Base-by-base conservation (phyloP, 2,329 filamentous ascomycete species). In the Fusarium temperatum region DNA sequence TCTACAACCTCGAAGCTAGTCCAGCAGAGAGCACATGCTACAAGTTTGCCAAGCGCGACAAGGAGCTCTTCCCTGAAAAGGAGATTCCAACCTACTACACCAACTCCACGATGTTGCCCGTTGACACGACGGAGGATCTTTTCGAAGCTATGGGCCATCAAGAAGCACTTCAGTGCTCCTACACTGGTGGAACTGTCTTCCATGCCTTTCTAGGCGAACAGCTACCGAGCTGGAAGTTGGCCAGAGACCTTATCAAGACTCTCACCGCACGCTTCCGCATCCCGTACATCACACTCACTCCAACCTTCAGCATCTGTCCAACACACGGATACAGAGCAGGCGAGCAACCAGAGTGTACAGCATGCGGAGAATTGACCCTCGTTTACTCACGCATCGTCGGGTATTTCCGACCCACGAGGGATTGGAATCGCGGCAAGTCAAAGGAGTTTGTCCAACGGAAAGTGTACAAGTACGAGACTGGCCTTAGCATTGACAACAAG, bases 11-110 rank as follows among this genome's bases (percentile, higher is more conserved):
- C 0, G 76, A 77, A 32, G 76, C 76, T 0, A 77, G 65, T 10
- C 76, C 76, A 0, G 75, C 76, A 6, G 76, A 77, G 26, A 77
- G 76, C 13, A 77, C 76, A 24, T 77, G 76, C 28, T 77, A 78
- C 45, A 77, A 77, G 15, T 70, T 77, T 22, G 76, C 76, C 8
- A 67, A 61, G 1, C 39, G 61, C 1, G 76, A 77, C 18, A 78
- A 71, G 8, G 63, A 74, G 1, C 63, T 77, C 1, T 77, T 78
- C 14, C 74, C 76, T 0, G 9, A 44, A 0, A 57, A 39, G 0
- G 1, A 54, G 0, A 77, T 78, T 13, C 76, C 75, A 0, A 71
- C 50, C 0, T 77, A 71, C 39, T 77, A 77, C 55, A 77, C 76
- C 13, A 77, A 77, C 50, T 77, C 76, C 1, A 77, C 76, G 2